A percentile compares a stretch with the other conserved stretches of the same genome.
Conservation (phyloP, 2,329 filamentous ascomycete species). For the Ascochyta rabiei region DNA sequence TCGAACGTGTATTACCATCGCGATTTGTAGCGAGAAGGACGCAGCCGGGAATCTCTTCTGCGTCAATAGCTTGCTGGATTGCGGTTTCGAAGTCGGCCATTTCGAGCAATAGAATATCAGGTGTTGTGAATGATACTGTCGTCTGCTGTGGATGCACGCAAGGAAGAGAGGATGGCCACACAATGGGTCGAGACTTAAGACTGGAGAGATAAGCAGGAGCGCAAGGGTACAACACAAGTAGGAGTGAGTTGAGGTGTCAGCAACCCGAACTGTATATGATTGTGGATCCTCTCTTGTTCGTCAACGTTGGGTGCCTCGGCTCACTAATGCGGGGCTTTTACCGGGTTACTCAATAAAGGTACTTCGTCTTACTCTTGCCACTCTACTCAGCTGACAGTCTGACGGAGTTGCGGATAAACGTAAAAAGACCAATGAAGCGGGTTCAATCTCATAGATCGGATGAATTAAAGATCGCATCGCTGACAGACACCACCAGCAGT, state of each 20-base stretch:
- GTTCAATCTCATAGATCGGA: too few relatives aligned
- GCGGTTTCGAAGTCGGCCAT: slow-evolving; percentile 24
- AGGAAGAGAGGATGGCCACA: neutral
- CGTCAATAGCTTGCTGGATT: slow-evolving; percentile 28
- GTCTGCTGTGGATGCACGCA: neutral
- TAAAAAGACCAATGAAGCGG: too few relatives aligned
- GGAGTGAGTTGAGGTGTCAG: neutral
- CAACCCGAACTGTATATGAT: neutral
- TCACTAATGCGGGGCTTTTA: slow-evolving; percentile 7
- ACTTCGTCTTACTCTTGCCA: neutral
- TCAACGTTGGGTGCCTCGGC: slow-evolving; percentile 2
- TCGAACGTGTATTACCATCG: slow-evolving; percentile 21
- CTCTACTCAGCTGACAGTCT: neutral
- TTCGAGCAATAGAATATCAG: neutral
- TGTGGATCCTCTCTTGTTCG: neutral
- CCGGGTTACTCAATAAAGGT: neutral
- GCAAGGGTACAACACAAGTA: neutral
- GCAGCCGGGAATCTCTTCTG: slow-evolving; percentile 28
- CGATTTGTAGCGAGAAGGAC: slow-evolving; percentile 30
- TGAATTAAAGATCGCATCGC: too few relatives aligned
- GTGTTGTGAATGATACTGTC: neutral
- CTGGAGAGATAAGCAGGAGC: neutral
- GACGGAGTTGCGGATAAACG: neutral
- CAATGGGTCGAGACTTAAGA: too few relatives aligned
- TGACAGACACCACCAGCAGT: too few relatives aligned